phyloP scores from a whole-genome alignment of 305 asterid species.

The Fraxinus angustifolia region DNA sequence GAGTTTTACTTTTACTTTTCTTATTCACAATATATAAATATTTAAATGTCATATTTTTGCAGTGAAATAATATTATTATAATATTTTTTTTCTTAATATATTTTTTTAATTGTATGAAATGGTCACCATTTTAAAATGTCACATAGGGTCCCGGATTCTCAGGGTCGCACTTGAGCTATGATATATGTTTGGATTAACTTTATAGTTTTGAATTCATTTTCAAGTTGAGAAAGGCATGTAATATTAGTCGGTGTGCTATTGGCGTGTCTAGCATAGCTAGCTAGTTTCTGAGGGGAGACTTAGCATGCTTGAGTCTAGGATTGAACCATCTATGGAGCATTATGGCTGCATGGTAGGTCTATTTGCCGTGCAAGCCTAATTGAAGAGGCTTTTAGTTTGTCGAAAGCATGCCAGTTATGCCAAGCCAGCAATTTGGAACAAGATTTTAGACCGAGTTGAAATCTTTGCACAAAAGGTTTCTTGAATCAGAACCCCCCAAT shows the following conservation, averaged over 20 bases:
- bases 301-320: slow-evolving; percentile 49
- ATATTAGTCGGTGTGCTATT: slow-evolving; percentile 58
- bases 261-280: slow-evolving; percentile 61
- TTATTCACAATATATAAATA: too few species aligned
- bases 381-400: slow-evolving; percentile 50
- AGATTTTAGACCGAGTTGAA: slow-evolving; percentile 46
- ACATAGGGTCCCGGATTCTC: too few species aligned
- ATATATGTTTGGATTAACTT: background rate
- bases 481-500: slow-evolving; percentile 54
- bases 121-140: too few species aligned
- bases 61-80: too few species aligned
- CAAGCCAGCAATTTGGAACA: slow-evolving; percentile 59
- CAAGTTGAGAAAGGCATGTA: slow-evolving; percentile 63
- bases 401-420: slow-evolving; percentile 44
- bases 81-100: too few species aligned
- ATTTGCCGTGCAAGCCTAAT: slow-evolving; percentile 40
- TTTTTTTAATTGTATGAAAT: too few species aligned
- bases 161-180: too few species aligned
- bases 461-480: slow-evolving; percentile 40
- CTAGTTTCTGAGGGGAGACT: slow-evolving; percentile 43
- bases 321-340: slow-evolving; percentile 65
- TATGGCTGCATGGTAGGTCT: slow-evolving; percentile 30
- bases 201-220: slow-evolving; percentile 16
- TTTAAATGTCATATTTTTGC: too few species aligned
- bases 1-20: too few species aligned